Base-by-base conservation (phyloP, 139 green algal genomes). In the Picochlorum sp. region DNA sequence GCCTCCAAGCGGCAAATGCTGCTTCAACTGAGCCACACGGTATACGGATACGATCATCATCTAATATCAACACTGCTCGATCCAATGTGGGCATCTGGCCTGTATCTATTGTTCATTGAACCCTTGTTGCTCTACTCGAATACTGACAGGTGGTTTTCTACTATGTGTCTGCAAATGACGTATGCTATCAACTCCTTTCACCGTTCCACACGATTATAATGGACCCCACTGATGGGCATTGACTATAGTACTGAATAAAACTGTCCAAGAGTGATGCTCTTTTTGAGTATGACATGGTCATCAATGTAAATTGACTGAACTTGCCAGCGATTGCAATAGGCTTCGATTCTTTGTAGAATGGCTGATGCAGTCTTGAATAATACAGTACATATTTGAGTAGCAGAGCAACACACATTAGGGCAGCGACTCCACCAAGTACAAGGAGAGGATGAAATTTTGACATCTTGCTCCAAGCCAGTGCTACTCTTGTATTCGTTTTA, bases 101-200 rank as follows among this genome's bases (percentile, higher is more conserved):
- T 21, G 65, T 81, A 84, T 26, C 78, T 58, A 67, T 84, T 84
- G 58, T 81, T 84, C 37, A 84, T 65, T 24, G 65, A 78, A 59
- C 79, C 81, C 11, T 47, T 6, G 2, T 26, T 26, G 26, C 66
- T 84, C 70, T 30, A 62, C 63, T 11, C 78, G 66, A 32, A 84
- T 59, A 13, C 78, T 58, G 49, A 84, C 71, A 21, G 6, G 73
- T 69, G 45, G 78, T 62, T 15, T 21, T 49, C 2, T 2, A 73
- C 47, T 34, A 59, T 47, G 21, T 57, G 56, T 77, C 61, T 49
- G 21, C 1, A 41, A 28, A 44, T 11, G 38, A 8, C 47, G 4
- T 15, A 20, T 59, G 8, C 4, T 14, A 7, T 23, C 49, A 24
- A 18, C 21, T 13, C 34, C 38, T 1, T 1, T 18, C 6, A 18